Percentiles rank a stretch among this genome's conserved stretches.
These are phyloP conservation scores for Pichia pseudocactophila DNA, from an alignment of 805 yeast species.

Conservation along the genomic window DNA sequence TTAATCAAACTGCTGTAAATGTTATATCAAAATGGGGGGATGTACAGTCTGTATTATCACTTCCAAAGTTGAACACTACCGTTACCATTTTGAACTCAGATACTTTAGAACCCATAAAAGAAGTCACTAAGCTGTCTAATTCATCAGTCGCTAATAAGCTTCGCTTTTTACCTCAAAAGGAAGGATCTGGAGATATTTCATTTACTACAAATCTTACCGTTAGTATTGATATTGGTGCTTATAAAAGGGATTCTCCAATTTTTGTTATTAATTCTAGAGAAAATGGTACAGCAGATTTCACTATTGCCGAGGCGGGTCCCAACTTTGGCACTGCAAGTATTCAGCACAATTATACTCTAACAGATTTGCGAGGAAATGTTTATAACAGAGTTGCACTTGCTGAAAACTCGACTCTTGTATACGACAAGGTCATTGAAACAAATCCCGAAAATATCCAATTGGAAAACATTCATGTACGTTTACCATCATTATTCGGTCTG, in stretches of 20 bases:
- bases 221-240: constrained; percentile 11
- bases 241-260: constrained; percentile 6
- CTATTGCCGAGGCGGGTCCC: constrained; percentile 33
- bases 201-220: constrained; percentile 25
- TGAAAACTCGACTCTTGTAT: constrained; percentile 23
- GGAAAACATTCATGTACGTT: too few relatives aligned
- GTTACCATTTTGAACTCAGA: constrained; percentile 19
- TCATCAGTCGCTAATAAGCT: constrained; percentile 27
- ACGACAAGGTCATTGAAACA: constrained; percentile 19
- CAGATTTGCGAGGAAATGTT: constrained; percentile 15
- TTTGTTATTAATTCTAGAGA: constrained; percentile 27
- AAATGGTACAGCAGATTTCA: constrained; percentile 37
- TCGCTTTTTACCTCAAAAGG: constrained; percentile 23
- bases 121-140: constrained; percentile 15
- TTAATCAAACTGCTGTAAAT: constrained; percentile 33
- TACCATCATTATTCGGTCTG: not conserved
- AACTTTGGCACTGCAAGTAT: constrained; percentile 38
- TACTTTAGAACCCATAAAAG: constrained; percentile 14
- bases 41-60: constrained; percentile 25
- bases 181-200: constrained; percentile 15
- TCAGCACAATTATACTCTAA: constrained; percentile 26
- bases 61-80: constrained; percentile 20
- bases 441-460: not conserved
- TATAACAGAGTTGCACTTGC: constrained; percentile 28
- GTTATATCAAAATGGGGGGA: constrained; percentile 32